Evolutionary conservation across 371 early-diverging fungal genomes (phyloP), one percentile per base, ranked within the genome.

Genomic region (Entomophthora muscae): DNA sequence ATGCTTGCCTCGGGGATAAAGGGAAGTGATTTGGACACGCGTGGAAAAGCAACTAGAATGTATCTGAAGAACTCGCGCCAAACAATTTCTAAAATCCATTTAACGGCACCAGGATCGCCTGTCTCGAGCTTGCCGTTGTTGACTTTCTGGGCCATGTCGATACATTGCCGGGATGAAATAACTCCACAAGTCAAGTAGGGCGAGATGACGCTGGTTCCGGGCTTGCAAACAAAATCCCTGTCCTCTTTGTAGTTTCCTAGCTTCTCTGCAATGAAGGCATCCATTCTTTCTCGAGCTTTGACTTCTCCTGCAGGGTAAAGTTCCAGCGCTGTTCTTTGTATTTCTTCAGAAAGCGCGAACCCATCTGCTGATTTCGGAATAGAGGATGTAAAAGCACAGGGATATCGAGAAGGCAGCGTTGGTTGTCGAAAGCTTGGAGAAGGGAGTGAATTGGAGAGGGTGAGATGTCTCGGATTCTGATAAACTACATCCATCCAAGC

Each of bases 31-130:
- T 69, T 82, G 66, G 75, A 81, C 0, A 85, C 80, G 3, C 75
- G 71, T 0, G 83, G 83, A 64, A 77, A 85, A 31, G 67, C 68
- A 28, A 79, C 73, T 29, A 83, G 59, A 10, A 85, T 75, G 64
- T 81, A 65, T 24, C 74, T 60, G 66, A 82, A 83, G 64, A 83
- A 83, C 31, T 85, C 83, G 24, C 82, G 71, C 85, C 85, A 85
- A 12, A 69, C 68, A 0, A 79, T 27, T 32, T 78, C 78, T 29
- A 67, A 68, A 52, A 76, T 75, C 76, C 78, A 78, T 21, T 42
- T 42, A 27, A 67, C 66, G 17, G 68, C 58, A 1, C 81, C 83
- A 3, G 70, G 65, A 28, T 73, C 72, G 0, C 82, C 83, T 0
- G 66, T 53, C 5, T 65, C 69, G 5, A 79, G 66, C 66, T 71